A percentile compares a stretch with the other conserved stretches of the same genome.
Evolutionary conservation across 257 asterid species (phyloP).

Genomic region (Ligustrum vulgare): DNA sequence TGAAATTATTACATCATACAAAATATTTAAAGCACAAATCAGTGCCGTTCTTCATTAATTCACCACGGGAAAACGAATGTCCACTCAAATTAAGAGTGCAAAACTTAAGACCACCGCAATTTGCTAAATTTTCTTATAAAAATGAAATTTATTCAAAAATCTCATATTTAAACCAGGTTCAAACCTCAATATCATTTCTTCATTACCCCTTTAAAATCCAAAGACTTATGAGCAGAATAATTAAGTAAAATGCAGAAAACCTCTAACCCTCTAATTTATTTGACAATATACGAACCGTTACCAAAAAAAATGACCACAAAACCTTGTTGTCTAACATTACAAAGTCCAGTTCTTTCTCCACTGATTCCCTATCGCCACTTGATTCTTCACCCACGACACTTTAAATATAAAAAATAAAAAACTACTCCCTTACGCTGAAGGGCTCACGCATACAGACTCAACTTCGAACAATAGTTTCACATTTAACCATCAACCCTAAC

Average conservation of each 20-base stretch:
- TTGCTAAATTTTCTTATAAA: background rate
- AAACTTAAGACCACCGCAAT: background rate
- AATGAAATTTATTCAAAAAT: background rate
- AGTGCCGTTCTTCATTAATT: background rate
- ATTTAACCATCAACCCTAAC: slow-evolving; percentile 19
- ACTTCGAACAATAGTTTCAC: background rate
- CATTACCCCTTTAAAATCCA: background rate
- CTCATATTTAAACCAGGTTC: background rate
- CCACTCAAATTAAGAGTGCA: background rate
- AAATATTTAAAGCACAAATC: background rate
- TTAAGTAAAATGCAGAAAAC: background rate
- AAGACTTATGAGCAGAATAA: background rate
- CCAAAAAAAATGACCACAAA: background rate
- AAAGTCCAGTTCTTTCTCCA: background rate
- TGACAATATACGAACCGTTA: no score
- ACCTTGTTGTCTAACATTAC: background rate
- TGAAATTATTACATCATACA: background rate
- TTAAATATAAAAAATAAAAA: background rate
- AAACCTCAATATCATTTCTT: background rate
- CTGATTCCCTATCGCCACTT: background rate
- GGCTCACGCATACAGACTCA: background rate
- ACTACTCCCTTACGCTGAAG: background rate
- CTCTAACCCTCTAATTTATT: background rate
- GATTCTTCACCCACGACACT: background rate
- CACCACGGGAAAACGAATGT: background rate